These are phyloP conservation scores for Penicillium soppii DNA, from an alignment of 495 filamentous ascomycete genomes.

Conservation along the genomic window DNA sequence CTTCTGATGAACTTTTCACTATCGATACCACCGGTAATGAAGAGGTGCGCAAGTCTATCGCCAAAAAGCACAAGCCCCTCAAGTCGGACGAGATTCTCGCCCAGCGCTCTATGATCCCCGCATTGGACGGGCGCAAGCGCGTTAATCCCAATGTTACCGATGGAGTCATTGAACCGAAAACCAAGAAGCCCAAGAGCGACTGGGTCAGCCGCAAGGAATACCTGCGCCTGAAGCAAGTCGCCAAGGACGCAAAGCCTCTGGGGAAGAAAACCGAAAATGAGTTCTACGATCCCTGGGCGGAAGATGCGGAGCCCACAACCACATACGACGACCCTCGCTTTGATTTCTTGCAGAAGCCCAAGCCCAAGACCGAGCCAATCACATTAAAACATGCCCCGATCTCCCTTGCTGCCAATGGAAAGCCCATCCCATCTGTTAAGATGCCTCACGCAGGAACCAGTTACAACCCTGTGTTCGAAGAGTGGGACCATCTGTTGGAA, in stretches of 20 bases:
- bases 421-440: slow-evolving; percentile 71
- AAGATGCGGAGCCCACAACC: slow-evolving; percentile 38
- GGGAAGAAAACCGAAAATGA: slow-evolving; percentile 52
- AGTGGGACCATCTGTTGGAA: slow-evolving; percentile 74
- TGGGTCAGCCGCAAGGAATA: slow-evolving; percentile 83
- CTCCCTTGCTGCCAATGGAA: slow-evolving; percentile 75
- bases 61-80: slow-evolving; percentile 69
- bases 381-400: slow-evolving; percentile 76
- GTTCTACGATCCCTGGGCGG: slow-evolving; percentile 77
- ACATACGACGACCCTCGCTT: slow-evolving; percentile 49
- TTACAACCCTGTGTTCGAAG: slow-evolving; percentile 85
- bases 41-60: slow-evolving; percentile 57
- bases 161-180: slow-evolving; percentile 64
- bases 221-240: slow-evolving; percentile 69
- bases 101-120: slow-evolving; percentile 74
- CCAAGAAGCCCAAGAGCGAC: slow-evolving; percentile 69
- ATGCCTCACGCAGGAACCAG: slow-evolving; percentile 78
- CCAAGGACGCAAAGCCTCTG: slow-evolving; percentile 65
- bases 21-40: slow-evolving; percentile 72
- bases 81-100: slow-evolving; percentile 91
- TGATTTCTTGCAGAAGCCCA: slow-evolving; percentile 61
- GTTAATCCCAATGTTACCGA: slow-evolving; percentile 54
- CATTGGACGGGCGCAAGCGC: slow-evolving; percentile 74
- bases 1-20: slow-evolving; percentile 76
- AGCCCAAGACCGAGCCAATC: slow-evolving; percentile 67